Evolutionary conservation across 306 rosid genomes (phyloP).

Genomic region (Quercus wislizeni): DNA sequence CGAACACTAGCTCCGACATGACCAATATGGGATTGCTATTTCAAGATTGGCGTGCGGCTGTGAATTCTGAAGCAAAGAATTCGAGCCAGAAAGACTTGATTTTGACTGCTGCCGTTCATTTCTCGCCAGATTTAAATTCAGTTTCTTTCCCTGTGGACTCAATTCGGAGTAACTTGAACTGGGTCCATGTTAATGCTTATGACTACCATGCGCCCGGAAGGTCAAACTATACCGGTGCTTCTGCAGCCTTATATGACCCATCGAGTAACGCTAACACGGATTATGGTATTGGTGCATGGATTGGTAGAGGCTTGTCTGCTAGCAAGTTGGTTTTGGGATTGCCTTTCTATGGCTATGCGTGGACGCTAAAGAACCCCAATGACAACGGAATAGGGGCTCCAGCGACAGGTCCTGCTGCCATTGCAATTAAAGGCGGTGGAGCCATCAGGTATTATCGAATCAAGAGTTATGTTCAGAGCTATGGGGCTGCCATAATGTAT

Average conservation of each 20-base stretch:
- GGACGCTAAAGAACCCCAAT: conserved; percentile 21
- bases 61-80: conserved; percentile 17
- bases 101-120: conserved; percentile 17
- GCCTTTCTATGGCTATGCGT: conserved; percentile 38
- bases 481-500: conserved; percentile 10
- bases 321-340: conserved; percentile 32
- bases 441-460: conserved; percentile 18
- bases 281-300: conserved; percentile 21
- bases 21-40: conserved; percentile 28
- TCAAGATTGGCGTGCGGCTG: conserved; percentile 34
- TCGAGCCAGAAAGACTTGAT: conserved; percentile 9
- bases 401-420: conserved; percentile 28
- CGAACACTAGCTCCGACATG: conserved; percentile 25
- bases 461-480: not conserved
- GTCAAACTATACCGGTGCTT: conserved; percentile 8
- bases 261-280: conserved; percentile 2
- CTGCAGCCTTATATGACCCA: conserved; percentile 33
- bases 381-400: conserved; percentile 21
- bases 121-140: not conserved
- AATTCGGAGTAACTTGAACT: conserved; percentile 31
- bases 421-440: not conserved
- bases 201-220: conserved; percentile 4
- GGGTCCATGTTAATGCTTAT: conserved; percentile 35
- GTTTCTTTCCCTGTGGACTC: conserved; percentile 24
- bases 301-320: conserved; percentile 10